phyloP scores from a whole-genome alignment of 345 rosid species.

The Odontarrhena argentea region DNA sequence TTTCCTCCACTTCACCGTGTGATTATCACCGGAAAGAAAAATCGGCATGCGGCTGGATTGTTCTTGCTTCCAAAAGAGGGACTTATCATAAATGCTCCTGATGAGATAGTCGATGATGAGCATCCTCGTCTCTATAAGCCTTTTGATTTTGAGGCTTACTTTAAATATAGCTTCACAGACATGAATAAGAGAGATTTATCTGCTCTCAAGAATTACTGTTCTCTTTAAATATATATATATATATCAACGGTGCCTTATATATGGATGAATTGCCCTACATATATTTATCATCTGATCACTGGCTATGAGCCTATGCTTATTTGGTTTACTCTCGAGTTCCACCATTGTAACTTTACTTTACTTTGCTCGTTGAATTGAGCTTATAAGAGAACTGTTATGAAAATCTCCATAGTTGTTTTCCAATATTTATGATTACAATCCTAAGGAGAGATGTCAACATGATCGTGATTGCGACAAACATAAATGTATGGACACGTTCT shows the following conservation, averaged over 20 bases:
- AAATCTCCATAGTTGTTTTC: too few relatives aligned
- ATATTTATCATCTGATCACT: conserved; percentile 19
- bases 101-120: conserved; percentile 23
- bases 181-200: conserved; percentile 6
- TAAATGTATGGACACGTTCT: too few relatives aligned
- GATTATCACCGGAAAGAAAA: conserved; percentile 21
- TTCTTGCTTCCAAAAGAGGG: conserved; percentile 19
- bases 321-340: background rate
- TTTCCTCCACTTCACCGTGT: conserved; percentile 38
- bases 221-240: conserved; percentile 24
- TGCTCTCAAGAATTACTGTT: conserved; percentile 38
- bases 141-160: conserved; percentile 35
- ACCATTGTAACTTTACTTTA: background rate
- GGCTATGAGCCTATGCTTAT: background rate
- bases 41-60: conserved; percentile 35
- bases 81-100: background rate
- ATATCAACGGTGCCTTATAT: too few relatives aligned
- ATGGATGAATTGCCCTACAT: background rate
- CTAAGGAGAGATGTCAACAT: too few relatives aligned
- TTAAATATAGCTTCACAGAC: conserved; percentile 10
- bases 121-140: conserved; percentile 24
- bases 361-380: background rate
- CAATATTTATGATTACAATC: too few relatives aligned
- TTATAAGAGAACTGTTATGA: too few relatives aligned
- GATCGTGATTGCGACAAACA: too few relatives aligned